Evolutionary conservation across 1,139 yeast genomes (phyloP).

Genomic region (Yamadazyma dushanensis): DNA sequence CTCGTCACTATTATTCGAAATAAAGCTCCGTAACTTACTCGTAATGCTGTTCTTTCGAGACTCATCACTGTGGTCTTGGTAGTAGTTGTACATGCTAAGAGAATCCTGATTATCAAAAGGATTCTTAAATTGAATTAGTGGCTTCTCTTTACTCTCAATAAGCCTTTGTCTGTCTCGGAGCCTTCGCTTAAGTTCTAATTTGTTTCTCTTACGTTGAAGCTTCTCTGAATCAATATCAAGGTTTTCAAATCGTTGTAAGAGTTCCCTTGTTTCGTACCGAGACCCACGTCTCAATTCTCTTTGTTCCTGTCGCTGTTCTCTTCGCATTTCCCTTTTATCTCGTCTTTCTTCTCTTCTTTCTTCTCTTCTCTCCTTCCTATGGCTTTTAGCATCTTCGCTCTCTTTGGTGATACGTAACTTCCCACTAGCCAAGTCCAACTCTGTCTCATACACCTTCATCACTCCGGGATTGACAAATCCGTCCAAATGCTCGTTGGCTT

Average conservation of each 20-base stretch:
- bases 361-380: constrained; percentile 10
- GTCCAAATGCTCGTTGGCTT: constrained; percentile 39
- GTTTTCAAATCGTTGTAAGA: no score
- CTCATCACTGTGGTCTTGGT: constrained; percentile 3
- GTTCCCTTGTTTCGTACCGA: no score
- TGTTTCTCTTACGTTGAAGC: no score
- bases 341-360: constrained; percentile 6
- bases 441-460: constrained; percentile 20
- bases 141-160: constrained; percentile 14
- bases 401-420: constrained; percentile 15
- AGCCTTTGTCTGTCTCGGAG: constrained; percentile 10
- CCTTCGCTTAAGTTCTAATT: neutral
- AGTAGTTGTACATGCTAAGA: constrained; percentile 8
- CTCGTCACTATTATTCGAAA: constrained; percentile 17
- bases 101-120: constrained; percentile 15
- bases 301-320: no score
- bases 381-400: constrained; percentile 9
- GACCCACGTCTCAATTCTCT: no score
- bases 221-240: neutral
- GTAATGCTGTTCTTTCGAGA: constrained; percentile 19
- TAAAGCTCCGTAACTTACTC: constrained; percentile 13
- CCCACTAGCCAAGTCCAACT: constrained; percentile 17
- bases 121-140: constrained; percentile 12
- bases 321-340: constrained; percentile 1
- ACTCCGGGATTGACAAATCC: constrained; percentile 18